Evolutionary conservation across 495 filamentous ascomycete genomes (phyloP).

Genomic region (Hyaloscypha hepaticicola): DNA sequence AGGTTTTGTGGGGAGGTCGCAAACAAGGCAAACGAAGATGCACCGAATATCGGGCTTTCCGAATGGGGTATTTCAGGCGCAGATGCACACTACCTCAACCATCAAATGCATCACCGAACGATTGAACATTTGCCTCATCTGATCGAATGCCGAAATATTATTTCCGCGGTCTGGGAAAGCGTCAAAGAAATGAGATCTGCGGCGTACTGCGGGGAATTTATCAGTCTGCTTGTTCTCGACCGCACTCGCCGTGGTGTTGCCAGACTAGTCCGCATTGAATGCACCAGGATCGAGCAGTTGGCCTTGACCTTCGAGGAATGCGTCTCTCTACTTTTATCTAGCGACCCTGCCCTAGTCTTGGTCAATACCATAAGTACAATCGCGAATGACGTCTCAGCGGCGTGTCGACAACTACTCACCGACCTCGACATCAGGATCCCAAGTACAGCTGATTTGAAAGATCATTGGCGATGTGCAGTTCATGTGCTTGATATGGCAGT

Average conservation of each 20-base stretch:
- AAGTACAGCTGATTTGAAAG: neutral
- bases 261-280: slow-evolving; percentile 7
- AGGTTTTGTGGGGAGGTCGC: slow-evolving; percentile 1
- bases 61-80: neutral
- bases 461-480: slow-evolving; percentile 14
- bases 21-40: slow-evolving; percentile 6
- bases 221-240: slow-evolving; percentile 13
- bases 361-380: neutral
- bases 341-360: neutral
- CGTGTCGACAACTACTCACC: neutral
- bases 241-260: slow-evolving; percentile 4
- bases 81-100: neutral
- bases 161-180: slow-evolving; percentile 6
- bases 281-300: slow-evolving; percentile 7
- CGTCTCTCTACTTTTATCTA: neutral
- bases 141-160: slow-evolving; percentile 14
- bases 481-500: slow-evolving; percentile 20
- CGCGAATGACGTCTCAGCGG: neutral
- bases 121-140: neutral
- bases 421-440: slow-evolving; percentile 3
- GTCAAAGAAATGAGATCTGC: slow-evolving; percentile 4
- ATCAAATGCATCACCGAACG: slow-evolving; percentile 3
- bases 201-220: slow-evolving; percentile 5
- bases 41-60: neutral
- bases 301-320: slow-evolving; percentile 3